Evolutionary conservation across 768 basidiomycete species (phyloP), one percentile per base, ranked within the genome.

Genomic region (Lactarius quietus): DNA sequence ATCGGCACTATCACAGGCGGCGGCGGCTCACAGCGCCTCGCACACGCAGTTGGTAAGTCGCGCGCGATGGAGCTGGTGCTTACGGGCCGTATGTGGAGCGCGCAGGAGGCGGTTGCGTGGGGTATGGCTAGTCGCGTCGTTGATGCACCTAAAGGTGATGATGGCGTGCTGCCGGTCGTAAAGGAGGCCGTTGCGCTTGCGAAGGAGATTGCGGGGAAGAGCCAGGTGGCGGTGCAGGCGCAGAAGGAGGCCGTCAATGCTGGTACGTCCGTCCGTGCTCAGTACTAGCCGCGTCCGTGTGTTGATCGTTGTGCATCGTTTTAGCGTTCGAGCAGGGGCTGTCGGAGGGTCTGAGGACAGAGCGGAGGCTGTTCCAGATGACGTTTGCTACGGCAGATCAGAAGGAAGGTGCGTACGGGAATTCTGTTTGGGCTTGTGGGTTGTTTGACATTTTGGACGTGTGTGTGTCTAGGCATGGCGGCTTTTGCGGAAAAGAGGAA

Each of bases 401-500:
- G 78, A 95, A 95, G 80, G 95, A 96, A 78, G 95, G 93, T 89
- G 71, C 66, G 89, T 77, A 18, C 48, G 59, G 14, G 2, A 0
- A 51, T 29, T n/a, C n/a, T n/a, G n/a, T 9, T 41, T 31, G n/a
- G 33, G 7, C 17, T 18, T 33, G 7, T 3, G 33, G 41, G 35
- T 31, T 59, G 23, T n/a, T n/a, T 17, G 39, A 53, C 9, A 45
- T 23, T 63, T 70, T 71, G 41, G 68, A n/a, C 41, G 12, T n/a
- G 26, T n/a, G n/a, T n/a, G n/a, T 62, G 35, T 31, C 29, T 69
- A 96, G 95, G 96, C 23, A 99, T 98, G 96, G 74, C 81, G 28
- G 96, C 96, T 26, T 98, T 99, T 72, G 86, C 87, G 12, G 92
- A 97, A 77, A 99, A 98, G 82, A 84, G 96, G 73, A 90, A 90